Base-by-base conservation (phyloP, 805 yeast genomes). In the Kuraishia hungarica region DNA sequence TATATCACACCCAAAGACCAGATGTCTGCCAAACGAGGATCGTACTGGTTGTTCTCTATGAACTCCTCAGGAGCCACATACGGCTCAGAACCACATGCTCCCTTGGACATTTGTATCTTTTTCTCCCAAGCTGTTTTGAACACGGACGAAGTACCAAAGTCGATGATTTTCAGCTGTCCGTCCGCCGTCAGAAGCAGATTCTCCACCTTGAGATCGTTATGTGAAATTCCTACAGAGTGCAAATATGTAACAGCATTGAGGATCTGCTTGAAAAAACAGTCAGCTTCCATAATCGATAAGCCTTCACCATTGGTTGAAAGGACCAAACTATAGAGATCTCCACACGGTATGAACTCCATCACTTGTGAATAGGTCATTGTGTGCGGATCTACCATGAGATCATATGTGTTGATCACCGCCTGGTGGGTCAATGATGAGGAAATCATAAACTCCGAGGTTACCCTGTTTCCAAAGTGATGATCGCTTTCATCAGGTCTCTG, bases 341-440 rank as follows among this genome's bases (percentile, higher is more conserved):
- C 96, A 58, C 91, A 91, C 7, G 96, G 89, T 62, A 96, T 89
- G 68, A 85, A 93, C 71, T 94, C 99, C 97, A 94, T 91, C 54
- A 94, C 90, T 69, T 93, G 96, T 54, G 87, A 82, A 72, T 85
- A 85, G 59, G 87, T 78, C 68, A 90, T 81, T 64, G 84, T 66
- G 64, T 82, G 70, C 60, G 86, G 73, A 72, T 89, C 86, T 60
- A 83, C 81, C 89, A 92, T 81, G 53, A 92, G 76, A 69, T 88
- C 97, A 61, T 82, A 81, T 8, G 88, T 89, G 67, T 83, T 85
- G 62, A 80, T 89, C 59, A 89, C 83, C 69, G 89, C 90, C 65
- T 79, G 82, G 73, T 78, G 94, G 59, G 83, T 86, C 66, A 87
- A 75, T 29, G 89, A 86, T 47, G 84, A 84, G 0, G 96, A 84